Percentiles rank a stretch among this genome's conserved stretches.
These are phyloP conservation scores for Dendrothele bispora DNA, from an alignment of 768 basidiomycete genomes.

Conservation along the genomic window DNA sequence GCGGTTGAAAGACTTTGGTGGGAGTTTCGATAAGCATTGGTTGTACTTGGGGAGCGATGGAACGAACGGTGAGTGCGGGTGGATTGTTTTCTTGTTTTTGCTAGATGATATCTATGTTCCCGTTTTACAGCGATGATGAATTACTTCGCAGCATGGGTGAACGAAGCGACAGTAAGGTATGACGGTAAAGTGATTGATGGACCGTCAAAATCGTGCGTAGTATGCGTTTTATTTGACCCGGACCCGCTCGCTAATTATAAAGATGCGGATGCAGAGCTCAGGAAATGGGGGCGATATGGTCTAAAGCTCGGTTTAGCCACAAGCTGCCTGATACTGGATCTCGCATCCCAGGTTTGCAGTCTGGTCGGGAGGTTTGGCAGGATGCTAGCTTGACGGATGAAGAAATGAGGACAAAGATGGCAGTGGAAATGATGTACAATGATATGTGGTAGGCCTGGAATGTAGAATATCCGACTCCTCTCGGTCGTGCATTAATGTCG, in stretches of 20 bases:
- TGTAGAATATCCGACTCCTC: conserved; percentile 54
- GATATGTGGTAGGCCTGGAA: no score
- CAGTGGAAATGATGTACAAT: no score
- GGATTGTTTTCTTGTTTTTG: neutral
- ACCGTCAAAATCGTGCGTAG: conserved; percentile 1
- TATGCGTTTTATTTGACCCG: neutral
- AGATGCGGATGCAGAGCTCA: no score
- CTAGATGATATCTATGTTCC: neutral
- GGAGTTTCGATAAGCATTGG: conserved; percentile 34
- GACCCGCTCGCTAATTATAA: no score
- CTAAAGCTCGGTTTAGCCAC: no score
- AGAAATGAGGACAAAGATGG: no score
- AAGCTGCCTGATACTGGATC: no score
- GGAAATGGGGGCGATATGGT: no score
- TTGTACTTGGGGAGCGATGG: conserved; percentile 32
- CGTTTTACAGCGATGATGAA: conserved; percentile 23
- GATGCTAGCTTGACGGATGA: no score
- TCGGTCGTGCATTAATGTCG: conserved; percentile 59
- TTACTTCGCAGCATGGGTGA: conserved; percentile 39
- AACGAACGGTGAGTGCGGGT: conserved; percentile 23
- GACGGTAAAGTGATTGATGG: conserved; percentile 24
- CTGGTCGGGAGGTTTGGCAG: no score
- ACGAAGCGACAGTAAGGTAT: conserved; percentile 36
- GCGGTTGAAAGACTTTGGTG: conserved; percentile 28
- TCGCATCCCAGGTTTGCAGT: no score